A percentile compares a stretch with the other conserved stretches of the same genome.
Evolutionary conservation across 768 basidiomycete genomes (phyloP).

Genomic region (Lepiota subincarnata): DNA sequence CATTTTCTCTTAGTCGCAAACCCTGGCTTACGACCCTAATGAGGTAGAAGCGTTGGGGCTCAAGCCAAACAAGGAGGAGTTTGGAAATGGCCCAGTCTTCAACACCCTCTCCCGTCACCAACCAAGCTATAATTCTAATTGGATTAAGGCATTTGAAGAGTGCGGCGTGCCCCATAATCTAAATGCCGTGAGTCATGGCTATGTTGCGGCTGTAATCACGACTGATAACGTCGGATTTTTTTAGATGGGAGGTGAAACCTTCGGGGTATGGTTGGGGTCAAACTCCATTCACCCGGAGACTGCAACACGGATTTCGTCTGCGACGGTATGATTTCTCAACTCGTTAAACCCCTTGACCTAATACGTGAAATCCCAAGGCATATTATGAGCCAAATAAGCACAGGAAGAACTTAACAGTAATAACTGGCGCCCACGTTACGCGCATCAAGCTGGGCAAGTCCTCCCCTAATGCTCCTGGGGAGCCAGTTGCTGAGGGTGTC

Average conservation of each 20-base stretch:
- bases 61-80: not conserved
- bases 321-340: constrained; percentile 13
- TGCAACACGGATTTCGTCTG: constrained; percentile 16
- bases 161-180: constrained; percentile 16
- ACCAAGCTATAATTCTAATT: not conserved
- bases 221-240: not conserved
- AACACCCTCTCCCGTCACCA: constrained; percentile 13
- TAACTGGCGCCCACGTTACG: constrained; percentile 23
- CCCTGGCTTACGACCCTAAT: constrained; percentile 6
- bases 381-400: constrained; percentile 15
- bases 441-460: constrained; percentile 31
- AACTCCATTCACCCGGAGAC: constrained; percentile 15
- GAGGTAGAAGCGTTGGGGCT: not conserved
- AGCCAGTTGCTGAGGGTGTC: constrained; percentile 37
- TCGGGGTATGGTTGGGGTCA: constrained; percentile 14
- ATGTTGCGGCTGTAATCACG: not conserved
- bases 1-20: constrained; percentile 11
- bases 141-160: constrained; percentile 12
- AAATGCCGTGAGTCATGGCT: constrained; percentile 10
- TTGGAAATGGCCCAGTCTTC: constrained; percentile 17
- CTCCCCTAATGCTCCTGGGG: constrained; percentile 28
- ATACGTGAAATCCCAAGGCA: not conserved
- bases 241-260: constrained; percentile 17
- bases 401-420: constrained; percentile 19
- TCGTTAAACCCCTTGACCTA: not conserved